Evolutionary conservation across 1,284 basidiomycete genomes (phyloP), one percentile per base, ranked within the genome.

Genomic region (Ceratobasidium papillatum): DNA sequence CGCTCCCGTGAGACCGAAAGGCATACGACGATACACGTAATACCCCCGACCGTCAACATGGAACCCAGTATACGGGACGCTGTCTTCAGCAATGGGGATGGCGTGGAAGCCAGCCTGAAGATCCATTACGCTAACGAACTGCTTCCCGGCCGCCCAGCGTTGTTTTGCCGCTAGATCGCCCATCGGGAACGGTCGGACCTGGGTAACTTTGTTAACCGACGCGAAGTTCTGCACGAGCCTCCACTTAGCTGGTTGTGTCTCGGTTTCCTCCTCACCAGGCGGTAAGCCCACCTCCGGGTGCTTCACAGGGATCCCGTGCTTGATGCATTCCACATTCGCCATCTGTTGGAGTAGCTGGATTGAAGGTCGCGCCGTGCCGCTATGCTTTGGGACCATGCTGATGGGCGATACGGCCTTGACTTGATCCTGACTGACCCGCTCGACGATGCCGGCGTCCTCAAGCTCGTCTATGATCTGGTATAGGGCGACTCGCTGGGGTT

Each of bases 341-440:
- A 63, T 75, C n/a, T 27, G 38, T 11, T 59, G 54, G 14, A 78
- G 38, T 12, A 63, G 52, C 14, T 75, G 52, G n/a, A 58, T 17
- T 14, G 65, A 38, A 22, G 77, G 41, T 1, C 71, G 61, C n/a
- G 22, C 36, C 22, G 51, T 61, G 17, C 74, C 75, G 2, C 43
- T 25, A 5, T 74, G 77, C 54, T 79, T 78, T n/a, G 77, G 76
- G 4, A 75, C 77, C 17, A 79, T 61, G 34, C 52, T 76, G 3
- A 65, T 78, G 3, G 69, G 56, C 0, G 74, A 62, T 1, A 77
- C 63, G 32, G 74, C 75, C 30, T 73, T 75, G 41, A 78, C 75
- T 22, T 75, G 59, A 14, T 76, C 74, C 5, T 77, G 71, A 0
- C 65, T 41, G 3, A 77, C 64, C 9, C 59, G 49, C 36, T 49